Evolutionary conservation across 164 flowering plant genomes (phyloP), one percentile per base, ranked within the genome.

Genomic region (Santalum album): DNA sequence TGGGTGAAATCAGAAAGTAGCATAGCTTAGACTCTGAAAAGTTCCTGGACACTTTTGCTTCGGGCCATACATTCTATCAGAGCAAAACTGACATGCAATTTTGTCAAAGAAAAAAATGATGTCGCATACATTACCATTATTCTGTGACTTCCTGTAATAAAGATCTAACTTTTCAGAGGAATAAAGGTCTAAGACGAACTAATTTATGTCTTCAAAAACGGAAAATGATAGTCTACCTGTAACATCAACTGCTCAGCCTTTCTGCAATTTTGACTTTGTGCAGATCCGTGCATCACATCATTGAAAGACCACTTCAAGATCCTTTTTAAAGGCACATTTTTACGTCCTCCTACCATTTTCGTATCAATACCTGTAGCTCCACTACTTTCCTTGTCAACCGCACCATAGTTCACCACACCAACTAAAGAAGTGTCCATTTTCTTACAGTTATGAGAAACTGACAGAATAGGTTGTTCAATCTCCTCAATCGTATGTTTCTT

Each of bases 241-340:
- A 59, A 53, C 51, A 86, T 60, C 69, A 91, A 66, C 65, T 74
- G 72, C 77, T 84, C 79, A 49, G 89, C 95, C 53, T 86, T 67
- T 52, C 49, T 63, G 68, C 54, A 42, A 40, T 84, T 75, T 52
- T 57, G 42, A 42, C 68, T 26, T 40, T 69, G 65, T 46, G 81
- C 92, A 72, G 92, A 88, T 51, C 79, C 72, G 46, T 69, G 75
- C 43, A 91, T 76, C 25, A 91, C 74, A 68, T 83, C 77, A 69
- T 29, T 78, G 59, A 83, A 89, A 47, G 96, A 84, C 75, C 73
- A 70, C 61, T 70, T 66, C 68, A 92, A 61, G 46, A 80, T n/a
- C 60, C 68, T 75, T 75, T 43, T 63, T 22, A 69, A 63, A 25
- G 61, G 69, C 36, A 18, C 14, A n/a, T 59, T 44, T 39, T 46